Base-by-base conservation (phyloP, 2,329 filamentous ascomycete genomes). In the Fusarium dlaminii region DNA sequence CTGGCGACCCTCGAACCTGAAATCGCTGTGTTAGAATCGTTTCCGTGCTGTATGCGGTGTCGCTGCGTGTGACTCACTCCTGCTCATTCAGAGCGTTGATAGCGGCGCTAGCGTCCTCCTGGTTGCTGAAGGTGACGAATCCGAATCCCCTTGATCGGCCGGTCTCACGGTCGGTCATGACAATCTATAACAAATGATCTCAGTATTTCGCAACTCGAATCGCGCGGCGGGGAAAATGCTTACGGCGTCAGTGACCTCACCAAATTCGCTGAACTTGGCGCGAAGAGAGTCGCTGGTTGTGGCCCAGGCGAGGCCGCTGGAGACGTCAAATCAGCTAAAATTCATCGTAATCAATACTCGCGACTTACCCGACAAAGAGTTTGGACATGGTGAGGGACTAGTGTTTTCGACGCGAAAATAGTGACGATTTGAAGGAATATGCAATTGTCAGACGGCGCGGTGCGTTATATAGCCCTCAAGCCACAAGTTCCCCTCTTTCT, bases 401-500 rank as follows among this genome's bases (percentile, higher is more conserved):
- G 32, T 51, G 43, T 29, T 57, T 58, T 49, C n/a, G 40, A n/a
- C 18, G 56, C 22, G 32, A 49, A 36, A 36, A 55, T 55, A 34
- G 40, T 51, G 56, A 36, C 43, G 42, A 36, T 58, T 48, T 58
- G 32, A n/a, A 51, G 34, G 7, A 37, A 29, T 36, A 34, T 51
- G 39, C 29, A 57, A 45, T 46, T 34, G 56, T 49, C 56, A 37
- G 56, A 36, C 32, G 24, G 56, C 22, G 24, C 32, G 15, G 40
- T 49, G 55, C 43, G 56, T 58, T 58, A 36, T 58, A 58, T 58
- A 58, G 55, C 56, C 56, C 56, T 58, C 56, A 30, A 58, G 56
- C 56, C 56, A 58, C 56, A 58, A 8, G 32, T 58, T 51, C 56
- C 56, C 56, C 56, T 58, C 56, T 57, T 57, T 57, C 30, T 27